Evolutionary conservation across 805 yeast species (phyloP), one percentile per base, ranked within the genome.

Genomic region (Pichia thaimueangensis): DNA sequence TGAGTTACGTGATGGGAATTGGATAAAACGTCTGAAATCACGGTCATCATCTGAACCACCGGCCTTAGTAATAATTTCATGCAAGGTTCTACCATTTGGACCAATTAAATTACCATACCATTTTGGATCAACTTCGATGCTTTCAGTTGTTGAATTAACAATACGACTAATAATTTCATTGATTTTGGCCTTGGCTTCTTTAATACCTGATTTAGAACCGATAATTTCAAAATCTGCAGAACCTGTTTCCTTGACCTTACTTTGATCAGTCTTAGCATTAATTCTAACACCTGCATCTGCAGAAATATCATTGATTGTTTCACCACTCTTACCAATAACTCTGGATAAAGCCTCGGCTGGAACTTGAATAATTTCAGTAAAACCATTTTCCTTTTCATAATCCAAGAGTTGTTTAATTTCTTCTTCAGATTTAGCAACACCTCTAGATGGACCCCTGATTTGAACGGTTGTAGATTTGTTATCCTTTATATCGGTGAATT

Each of bases 401-500:
- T 83, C 82, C 52, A 86, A 70, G 48, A 94, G 72, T 43, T 88
- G 96, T 52, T 74, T 72, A 57, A 94, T 67, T 68, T 89, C 97
- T 48, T 81, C 89, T 59, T 78, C 78, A 27, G 94, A 94, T 59
- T 80, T 80, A 27, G 77, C 71, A 27, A 85, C 97, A 52, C 91
- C 93, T 63, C 81, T 82, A 21, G 97, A 85, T 38, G 97, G 95
- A 42, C 97, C 97, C 56, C 80, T 80, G 45, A 91, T 74, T n/a
- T n/a, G n/a, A 32, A 74, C 69, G 32, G 83, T 80, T 52, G 85
- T 93, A 56, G 78, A 74, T 54, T 70, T 67, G 43, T 68, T 70
- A 30, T 68, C 69, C n/a, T 48, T 45, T 3, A 69, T 60, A 49
- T 69, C 72, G 31, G 64, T 58, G 71, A 93, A 87, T 54, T 76